Percentiles rank a stretch among this genome's conserved stretches.
phyloP scores from a whole-genome alignment of 176 grass and related monocot genomes.

The Oryza longistaminata region DNA sequence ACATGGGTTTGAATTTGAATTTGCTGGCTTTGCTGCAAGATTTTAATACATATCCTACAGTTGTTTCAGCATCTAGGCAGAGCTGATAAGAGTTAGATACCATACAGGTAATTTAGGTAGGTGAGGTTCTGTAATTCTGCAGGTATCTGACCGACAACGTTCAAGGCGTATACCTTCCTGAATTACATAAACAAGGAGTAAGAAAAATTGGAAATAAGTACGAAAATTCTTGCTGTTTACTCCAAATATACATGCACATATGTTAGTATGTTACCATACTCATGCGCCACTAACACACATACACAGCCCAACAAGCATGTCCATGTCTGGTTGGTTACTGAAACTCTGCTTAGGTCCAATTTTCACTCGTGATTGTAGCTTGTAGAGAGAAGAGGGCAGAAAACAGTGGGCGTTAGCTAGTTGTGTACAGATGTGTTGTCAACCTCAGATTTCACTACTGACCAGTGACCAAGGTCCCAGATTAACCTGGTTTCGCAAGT shows the following conservation, averaged over 20 bases:
- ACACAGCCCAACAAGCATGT: neutral
- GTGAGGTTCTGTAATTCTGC: conserved; percentile 61
- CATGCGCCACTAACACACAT: neutral
- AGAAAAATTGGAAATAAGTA: neutral
- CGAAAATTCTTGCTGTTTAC: neutral
- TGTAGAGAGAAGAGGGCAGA: neutral
- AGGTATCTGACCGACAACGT: conserved; percentile 57
- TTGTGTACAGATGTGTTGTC: neutral
- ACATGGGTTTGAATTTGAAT: neutral
- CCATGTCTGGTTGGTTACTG: neutral
- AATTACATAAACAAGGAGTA: neutral
- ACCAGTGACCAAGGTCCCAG: neutral
- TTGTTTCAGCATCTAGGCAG: neutral
- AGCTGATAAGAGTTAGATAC: neutral
- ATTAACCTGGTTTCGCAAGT: neutral
- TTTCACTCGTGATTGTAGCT: neutral
- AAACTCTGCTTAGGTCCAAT: neutral
- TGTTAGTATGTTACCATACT: neutral
- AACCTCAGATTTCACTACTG: neutral
- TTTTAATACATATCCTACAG: neutral
- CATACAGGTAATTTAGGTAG: conserved; percentile 53
- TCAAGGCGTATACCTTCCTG: conserved; percentile 51
- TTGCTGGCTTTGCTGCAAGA: neutral
- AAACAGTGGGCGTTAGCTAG: no score
- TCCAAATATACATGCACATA: neutral